phyloP scores from a whole-genome alignment of 2,329 filamentous ascomycete species.

The Colletotrichum gigasporum region DNA sequence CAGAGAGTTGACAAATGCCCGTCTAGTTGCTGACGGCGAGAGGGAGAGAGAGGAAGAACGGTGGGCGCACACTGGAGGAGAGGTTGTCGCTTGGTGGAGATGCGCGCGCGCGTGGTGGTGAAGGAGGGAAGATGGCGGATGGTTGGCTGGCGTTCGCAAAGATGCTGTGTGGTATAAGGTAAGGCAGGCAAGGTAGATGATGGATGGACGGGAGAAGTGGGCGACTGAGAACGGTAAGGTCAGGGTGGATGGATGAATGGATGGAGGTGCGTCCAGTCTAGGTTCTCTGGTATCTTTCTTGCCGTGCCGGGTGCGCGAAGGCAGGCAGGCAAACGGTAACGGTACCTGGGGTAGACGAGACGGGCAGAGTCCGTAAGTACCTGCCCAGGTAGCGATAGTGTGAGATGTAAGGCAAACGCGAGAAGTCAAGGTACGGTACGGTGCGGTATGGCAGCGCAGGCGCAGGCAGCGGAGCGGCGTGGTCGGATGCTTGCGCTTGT shows the following conservation, averaged over 20 bases:
- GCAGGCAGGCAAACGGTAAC: not conserved
- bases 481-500: slow-evolving; percentile 27
- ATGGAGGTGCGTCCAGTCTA: not conserved
- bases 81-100: slow-evolving; percentile 27
- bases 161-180: slow-evolving; percentile 23
- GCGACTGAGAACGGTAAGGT: slow-evolving; percentile 29
- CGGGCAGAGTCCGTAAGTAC: slow-evolving; percentile 1
- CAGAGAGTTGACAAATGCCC: not conserved
- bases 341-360: not conserved
- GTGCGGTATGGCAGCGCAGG: not conserved
- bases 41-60: not conserved
- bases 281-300: slow-evolving; percentile 5
- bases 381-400: not conserved
- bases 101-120: slow-evolving; percentile 25
- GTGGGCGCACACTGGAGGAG: too few species aligned
- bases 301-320: slow-evolving; percentile 6
- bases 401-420: not conserved
- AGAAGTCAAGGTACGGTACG: not conserved
- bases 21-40: not conserved
- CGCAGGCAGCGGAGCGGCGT: slow-evolving; percentile 11
- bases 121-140: slow-evolving; percentile 33
- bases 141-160: slow-evolving; percentile 32
- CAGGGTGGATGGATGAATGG: slow-evolving; percentile 7
- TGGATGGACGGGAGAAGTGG: slow-evolving; percentile 30
- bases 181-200: slow-evolving; percentile 12